Base-by-base conservation (phyloP, 805 yeast genomes). In the Grigorovia transvaalensis region DNA sequence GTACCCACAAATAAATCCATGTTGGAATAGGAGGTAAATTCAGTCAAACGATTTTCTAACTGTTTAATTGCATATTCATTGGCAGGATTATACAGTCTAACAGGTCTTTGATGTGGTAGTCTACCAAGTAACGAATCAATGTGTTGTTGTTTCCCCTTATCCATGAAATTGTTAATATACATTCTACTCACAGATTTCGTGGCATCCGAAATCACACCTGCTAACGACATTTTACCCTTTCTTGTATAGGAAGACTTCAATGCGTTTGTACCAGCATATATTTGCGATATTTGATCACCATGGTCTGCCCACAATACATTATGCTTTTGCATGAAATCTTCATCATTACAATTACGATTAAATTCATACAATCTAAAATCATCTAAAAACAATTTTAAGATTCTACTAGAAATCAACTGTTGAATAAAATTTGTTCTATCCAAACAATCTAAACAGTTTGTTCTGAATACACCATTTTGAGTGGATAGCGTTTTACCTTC, bases 181-280 rank as follows among this genome's bases (percentile, higher is more conserved):
- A 93, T 81, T 67, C 99, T 76, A 45, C 95, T 84, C 5, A 93
- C 96, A 0, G 96, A 87, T 67, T 93, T 93, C 1, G 97, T 89
- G 4, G 95, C 96, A 71, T 93, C 99, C 0, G 96, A 85, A 15
- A 93, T 70, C 0, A 96, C 96, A 30, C 98, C 97, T 0, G 98
- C 97, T 51, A 93, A 71, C 47, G 91, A 88, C 96, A 90, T 89
- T 62, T 90, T 91, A 13, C 99, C 99, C 35, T 86, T 83, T 63
- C 99, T 78, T 2, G 97, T 86, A 64, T 84, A 93, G 2, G 96
- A 88, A 0, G 96, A 87, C 67, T 93, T 93, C 56, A 93, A 74
- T 1, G 99, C 99, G 54, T 95, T 95, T 0, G 99, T 93, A 12
- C 99, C 98, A 0, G 98, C 90, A 69, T 93, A 93, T 17, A 93